A percentile compares a stretch with the other conserved stretches of the same genome.
These are phyloP conservation scores for Neopestalotiopsis sp. DNA, from an alignment of 2,329 filamentous ascomycete species.

Conservation along the genomic window DNA sequence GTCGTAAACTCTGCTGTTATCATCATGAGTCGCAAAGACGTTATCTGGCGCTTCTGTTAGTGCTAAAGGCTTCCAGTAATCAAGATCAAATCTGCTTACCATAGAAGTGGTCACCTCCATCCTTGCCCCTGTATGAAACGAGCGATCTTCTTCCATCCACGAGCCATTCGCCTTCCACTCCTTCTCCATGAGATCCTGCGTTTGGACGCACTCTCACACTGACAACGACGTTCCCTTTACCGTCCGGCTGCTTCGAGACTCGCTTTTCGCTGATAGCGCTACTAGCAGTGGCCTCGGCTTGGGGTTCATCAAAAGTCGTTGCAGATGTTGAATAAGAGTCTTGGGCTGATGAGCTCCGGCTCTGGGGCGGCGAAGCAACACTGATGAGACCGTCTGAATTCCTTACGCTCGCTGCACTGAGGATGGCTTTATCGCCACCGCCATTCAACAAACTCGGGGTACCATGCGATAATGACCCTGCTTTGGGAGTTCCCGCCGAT, in stretches of 20 bases:
- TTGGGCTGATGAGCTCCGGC: slow-evolving; percentile 88
- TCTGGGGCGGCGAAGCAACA: slow-evolving; percentile 83
- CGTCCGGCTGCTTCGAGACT: slow-evolving; percentile 63
- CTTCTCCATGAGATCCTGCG: slow-evolving; percentile 63
- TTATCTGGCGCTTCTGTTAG: slow-evolving; percentile 69
- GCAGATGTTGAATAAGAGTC: slow-evolving; percentile 91
- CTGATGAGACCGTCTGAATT: slow-evolving; percentile 79
- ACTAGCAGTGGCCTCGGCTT: slow-evolving; percentile 57
- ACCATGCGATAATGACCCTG: slow-evolving; percentile 53
- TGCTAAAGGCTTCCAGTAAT: background rate
- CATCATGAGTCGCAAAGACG: slow-evolving; percentile 91
- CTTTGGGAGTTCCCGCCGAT: slow-evolving; percentile 54
- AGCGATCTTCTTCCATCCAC: slow-evolving; percentile 84
- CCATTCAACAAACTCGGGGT: slow-evolving; percentile 81
- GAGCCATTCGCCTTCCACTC: slow-evolving; percentile 84
- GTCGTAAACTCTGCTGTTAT: slow-evolving; percentile 95
- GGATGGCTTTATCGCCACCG: slow-evolving; percentile 77
- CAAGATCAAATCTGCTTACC: slow-evolving; percentile 59
- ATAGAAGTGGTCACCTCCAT: slow-evolving; percentile 91
- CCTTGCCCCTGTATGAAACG: slow-evolving; percentile 84
- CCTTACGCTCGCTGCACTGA: slow-evolving; percentile 63
- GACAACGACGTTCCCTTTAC: slow-evolving; percentile 93
- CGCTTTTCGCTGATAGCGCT: slow-evolving; percentile 49
- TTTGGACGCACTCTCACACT: slow-evolving; percentile 94
- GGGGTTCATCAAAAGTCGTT: slow-evolving; percentile 83